phyloP scores from a whole-genome alignment of 306 rosid species.

The Mucuna pruriens region DNA sequence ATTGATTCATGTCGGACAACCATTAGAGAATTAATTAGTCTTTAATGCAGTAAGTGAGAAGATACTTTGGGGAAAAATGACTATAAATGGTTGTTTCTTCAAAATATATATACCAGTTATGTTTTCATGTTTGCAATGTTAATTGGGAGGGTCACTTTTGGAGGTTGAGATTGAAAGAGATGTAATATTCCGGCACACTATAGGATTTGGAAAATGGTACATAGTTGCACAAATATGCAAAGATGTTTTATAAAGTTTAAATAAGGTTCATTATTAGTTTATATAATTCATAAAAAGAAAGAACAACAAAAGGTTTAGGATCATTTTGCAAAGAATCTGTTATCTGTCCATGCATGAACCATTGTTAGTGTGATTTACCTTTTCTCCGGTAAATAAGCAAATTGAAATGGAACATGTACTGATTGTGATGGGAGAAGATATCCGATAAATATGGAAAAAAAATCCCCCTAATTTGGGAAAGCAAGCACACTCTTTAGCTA shows the following conservation, averaged over 20 bases:
- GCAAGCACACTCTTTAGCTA: no score
- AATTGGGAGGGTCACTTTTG: neutral
- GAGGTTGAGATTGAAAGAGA: slow-evolving; percentile 12
- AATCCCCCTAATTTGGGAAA: neutral
- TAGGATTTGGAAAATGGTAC: neutral
- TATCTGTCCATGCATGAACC: slow-evolving; percentile 16
- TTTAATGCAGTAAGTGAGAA: no score
- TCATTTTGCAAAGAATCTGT: neutral
- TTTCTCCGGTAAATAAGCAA: neutral
- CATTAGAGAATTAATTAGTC: no score
- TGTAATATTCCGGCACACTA: neutral
- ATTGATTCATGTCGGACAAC: no score
- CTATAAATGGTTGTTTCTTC: no score
- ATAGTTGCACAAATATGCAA: neutral
- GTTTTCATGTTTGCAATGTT: neutral
- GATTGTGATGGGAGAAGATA: neutral
- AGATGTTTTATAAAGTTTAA: neutral
- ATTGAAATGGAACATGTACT: slow-evolving; percentile 2
- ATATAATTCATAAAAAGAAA: neutral
- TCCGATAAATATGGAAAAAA: neutral
- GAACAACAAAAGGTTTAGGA: neutral
- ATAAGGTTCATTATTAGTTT: neutral
- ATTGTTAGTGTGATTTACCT: neutral
- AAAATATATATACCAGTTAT: neutral
- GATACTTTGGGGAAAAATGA: no score